Evolutionary conservation across 352 stramenopile species (phyloP).

Genomic region (Pythium monospermum): DNA sequence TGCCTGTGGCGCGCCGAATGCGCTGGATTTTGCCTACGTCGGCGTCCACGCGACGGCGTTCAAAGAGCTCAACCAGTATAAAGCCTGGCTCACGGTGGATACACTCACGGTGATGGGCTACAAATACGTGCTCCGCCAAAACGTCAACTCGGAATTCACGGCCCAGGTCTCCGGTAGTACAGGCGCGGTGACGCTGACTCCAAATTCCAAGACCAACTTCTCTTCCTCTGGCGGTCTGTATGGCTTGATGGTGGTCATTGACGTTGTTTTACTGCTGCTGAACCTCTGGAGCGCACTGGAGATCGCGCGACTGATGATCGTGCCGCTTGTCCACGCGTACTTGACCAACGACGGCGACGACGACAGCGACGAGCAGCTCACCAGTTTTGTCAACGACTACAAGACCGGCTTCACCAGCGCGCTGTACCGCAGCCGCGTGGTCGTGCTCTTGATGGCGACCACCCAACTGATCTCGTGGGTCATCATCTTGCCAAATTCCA

Average conservation of each 20-base stretch:
- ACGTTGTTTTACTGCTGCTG: conserved; percentile 15
- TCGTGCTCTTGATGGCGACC: conserved; percentile 22
- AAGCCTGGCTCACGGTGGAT: conserved; percentile 40
- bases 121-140: conserved; percentile 40
- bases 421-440: conserved; percentile 37
- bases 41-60: conserved; percentile 32
- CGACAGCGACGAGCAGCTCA: not conserved
- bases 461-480: conserved; percentile 46
- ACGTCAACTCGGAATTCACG: conserved; percentile 26
- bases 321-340: conserved; percentile 3
- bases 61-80: conserved; percentile 27
- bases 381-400: not conserved
- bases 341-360: not conserved
- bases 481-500: conserved; percentile 44
- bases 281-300: conserved; percentile 16
- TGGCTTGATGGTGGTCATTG: conserved; percentile 13
- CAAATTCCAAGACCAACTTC: conserved; percentile 21
- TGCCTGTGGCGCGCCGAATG: conserved; percentile 35
- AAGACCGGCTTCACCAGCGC: conserved; percentile 25
- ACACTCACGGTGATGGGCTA: conserved; percentile 33
- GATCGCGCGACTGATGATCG: conserved; percentile 10
- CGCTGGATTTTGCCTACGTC: conserved; percentile 27
- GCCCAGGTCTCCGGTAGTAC: not conserved
- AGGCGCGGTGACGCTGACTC: not conserved
- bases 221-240: conserved; percentile 18